Conservation (phyloP, 225 moss, liverwort and hornwort species). For the Rhytidiadelphus loreus region DNA sequence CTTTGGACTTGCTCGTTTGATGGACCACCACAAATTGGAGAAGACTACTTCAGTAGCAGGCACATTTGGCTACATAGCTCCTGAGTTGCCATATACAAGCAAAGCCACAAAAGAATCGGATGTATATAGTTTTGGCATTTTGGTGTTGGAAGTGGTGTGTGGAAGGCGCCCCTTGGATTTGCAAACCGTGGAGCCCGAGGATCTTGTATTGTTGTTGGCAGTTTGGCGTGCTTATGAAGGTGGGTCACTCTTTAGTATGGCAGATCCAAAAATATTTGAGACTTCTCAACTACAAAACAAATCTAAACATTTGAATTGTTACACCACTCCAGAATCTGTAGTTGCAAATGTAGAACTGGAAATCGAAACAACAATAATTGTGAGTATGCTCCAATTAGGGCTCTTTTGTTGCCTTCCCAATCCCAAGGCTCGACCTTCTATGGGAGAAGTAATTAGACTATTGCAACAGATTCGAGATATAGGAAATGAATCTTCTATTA, state of each 20-base stretch:
- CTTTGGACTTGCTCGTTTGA: not conserved
- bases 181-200: not conserved
- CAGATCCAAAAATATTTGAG: not conserved
- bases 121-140: not conserved
- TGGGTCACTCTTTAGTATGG: not conserved
- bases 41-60: not conserved
- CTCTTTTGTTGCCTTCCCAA: not conserved
- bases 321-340: rapidly evolving
- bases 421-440: not conserved
- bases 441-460: not conserved
- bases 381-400: not conserved
- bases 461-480: not conserved
- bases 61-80: not conserved
- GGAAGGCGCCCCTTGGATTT: not conserved
- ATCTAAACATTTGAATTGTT: not conserved
- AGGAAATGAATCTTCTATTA: not conserved
- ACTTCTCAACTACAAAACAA: not conserved
- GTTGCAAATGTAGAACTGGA: not conserved
- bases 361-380: not conserved
- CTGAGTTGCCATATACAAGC: not conserved
- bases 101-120: not conserved
- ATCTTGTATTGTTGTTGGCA: not conserved
- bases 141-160: not conserved
- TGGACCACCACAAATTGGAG: not conserved
- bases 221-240: not conserved